Evolutionary conservation across 257 asterid species (phyloP).

Genomic region (Solanum medicagineum): DNA sequence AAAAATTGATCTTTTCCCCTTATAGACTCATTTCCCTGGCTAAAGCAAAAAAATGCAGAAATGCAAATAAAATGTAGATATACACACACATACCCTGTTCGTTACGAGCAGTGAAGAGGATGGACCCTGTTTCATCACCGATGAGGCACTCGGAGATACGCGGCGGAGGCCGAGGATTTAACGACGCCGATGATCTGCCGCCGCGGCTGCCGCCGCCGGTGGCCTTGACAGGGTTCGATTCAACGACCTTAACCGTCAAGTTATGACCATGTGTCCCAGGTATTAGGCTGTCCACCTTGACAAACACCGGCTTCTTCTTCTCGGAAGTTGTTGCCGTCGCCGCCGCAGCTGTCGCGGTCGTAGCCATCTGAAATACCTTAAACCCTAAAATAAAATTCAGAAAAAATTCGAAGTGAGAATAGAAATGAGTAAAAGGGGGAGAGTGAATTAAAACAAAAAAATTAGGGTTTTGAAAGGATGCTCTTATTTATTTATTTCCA

Average conservation of each 20-base stretch:
- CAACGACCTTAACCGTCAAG: constrained; percentile 27
- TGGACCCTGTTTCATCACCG: constrained; percentile 26
- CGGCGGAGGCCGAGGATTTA: constrained; percentile 9
- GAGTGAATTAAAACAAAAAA: neutral
- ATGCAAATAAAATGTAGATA: neutral
- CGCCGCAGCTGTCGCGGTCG: constrained; percentile 2
- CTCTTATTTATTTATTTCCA: neutral
- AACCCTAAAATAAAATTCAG: constrained; percentile 5
- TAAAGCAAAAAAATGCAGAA: neutral
- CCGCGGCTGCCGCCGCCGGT: constrained; percentile 3
- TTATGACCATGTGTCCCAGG: constrained; percentile 39
- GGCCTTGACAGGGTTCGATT: constrained; percentile 13
- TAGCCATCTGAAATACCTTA: constrained; percentile 3
- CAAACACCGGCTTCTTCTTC: constrained; percentile 37
- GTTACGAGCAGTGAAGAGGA: constrained; percentile 28
- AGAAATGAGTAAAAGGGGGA: neutral
- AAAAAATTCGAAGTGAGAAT: neutral
- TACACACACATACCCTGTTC: constrained; percentile 13
- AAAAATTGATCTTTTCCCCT: neutral
- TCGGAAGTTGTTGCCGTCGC: neutral
- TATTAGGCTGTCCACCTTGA: constrained; percentile 22
- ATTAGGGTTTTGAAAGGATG: neutral
- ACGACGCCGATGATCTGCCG: constrained; percentile 5
- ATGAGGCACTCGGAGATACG: constrained; percentile 27
- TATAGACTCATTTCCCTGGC: neutral